Conservation (phyloP, 305 asterid species). For the Fraxinus xanthoxyloides region DNA sequence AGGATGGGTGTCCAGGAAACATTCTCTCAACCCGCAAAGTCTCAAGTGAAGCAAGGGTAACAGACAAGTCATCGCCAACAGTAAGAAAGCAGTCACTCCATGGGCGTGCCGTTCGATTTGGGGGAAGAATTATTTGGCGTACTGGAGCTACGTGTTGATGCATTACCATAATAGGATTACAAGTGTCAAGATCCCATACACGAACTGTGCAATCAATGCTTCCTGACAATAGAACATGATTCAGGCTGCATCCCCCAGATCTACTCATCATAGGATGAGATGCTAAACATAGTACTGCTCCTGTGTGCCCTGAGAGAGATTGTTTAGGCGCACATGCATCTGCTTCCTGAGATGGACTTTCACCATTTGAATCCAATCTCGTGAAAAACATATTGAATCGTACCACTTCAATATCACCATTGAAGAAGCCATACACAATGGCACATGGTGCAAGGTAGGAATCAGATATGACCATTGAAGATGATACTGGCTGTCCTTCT, state of each 20-base stretch:
- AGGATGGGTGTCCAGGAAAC: constrained; percentile 84
- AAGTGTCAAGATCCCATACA: constrained; percentile 89
- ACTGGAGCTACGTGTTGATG: constrained; percentile 97
- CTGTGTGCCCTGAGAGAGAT: constrained; percentile 73
- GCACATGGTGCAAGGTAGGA: constrained; percentile 65
- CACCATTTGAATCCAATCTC: constrained; percentile 38
- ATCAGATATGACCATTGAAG: constrained; percentile 92
- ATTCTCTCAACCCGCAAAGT: constrained; percentile 87
- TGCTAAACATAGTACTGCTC: constrained; percentile 92
- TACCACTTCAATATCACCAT: constrained; percentile 74
- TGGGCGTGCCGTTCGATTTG: constrained; percentile 58
- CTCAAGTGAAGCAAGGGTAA: constrained; percentile 78
- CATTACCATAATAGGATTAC: constrained; percentile 58
- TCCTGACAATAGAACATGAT: constrained; percentile 82
- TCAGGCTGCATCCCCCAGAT: constrained; percentile 46
- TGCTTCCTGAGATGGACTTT: constrained; percentile 31
- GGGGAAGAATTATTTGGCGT: constrained; percentile 85
- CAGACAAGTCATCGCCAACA: constrained; percentile 76
- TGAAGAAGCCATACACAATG: constrained; percentile 79
- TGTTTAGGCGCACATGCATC: constrained; percentile 42
- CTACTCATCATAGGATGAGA: constrained; percentile 62
- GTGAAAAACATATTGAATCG: constrained; percentile 62
- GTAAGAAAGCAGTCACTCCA: constrained; percentile 93
- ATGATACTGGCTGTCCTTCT: constrained; percentile 60
- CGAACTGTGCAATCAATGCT: constrained; percentile 92